phyloP scores from a whole-genome alignment of 352 stramenopile species.

The Thraustotheca clavata region DNA sequence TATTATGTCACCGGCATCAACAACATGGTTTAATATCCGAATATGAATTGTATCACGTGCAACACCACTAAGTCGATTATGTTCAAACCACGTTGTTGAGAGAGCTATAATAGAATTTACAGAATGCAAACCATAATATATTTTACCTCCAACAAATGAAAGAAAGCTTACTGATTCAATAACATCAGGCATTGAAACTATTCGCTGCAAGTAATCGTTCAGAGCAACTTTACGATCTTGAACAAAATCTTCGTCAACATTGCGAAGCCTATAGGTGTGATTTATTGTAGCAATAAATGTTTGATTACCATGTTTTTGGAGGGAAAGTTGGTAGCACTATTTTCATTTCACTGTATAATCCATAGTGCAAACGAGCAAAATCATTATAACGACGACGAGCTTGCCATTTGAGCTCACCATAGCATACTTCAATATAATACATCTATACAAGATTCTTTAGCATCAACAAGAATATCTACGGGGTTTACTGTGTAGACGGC shows the following conservation, averaged over 20 bases:
- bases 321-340: background rate
- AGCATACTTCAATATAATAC: slow-evolving; percentile 14
- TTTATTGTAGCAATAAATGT: background rate
- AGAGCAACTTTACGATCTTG: background rate
- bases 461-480: background rate
- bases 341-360: background rate
- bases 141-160: slow-evolving; percentile 9
- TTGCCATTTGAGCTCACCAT: slow-evolving; percentile 18
- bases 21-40: background rate
- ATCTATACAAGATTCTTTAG: background rate
- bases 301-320: slow-evolving; percentile 8
- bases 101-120: background rate
- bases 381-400: slow-evolving; percentile 2
- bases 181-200: background rate
- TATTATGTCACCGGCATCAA: slow-evolving; percentile 11
- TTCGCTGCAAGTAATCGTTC: background rate
- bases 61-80: slow-evolving; percentile 5
- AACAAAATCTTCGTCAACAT: background rate
- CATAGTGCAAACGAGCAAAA: background rate
- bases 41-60: slow-evolving; percentile 7
- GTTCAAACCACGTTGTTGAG: slow-evolving; percentile 2
- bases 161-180: slow-evolving; percentile 14
- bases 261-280: slow-evolving; percentile 6
- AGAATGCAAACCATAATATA: background rate
- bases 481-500: slow-evolving; percentile 5